phyloP scores from a whole-genome alignment of 805 yeast species.

The Metschnikowia matae region DNA sequence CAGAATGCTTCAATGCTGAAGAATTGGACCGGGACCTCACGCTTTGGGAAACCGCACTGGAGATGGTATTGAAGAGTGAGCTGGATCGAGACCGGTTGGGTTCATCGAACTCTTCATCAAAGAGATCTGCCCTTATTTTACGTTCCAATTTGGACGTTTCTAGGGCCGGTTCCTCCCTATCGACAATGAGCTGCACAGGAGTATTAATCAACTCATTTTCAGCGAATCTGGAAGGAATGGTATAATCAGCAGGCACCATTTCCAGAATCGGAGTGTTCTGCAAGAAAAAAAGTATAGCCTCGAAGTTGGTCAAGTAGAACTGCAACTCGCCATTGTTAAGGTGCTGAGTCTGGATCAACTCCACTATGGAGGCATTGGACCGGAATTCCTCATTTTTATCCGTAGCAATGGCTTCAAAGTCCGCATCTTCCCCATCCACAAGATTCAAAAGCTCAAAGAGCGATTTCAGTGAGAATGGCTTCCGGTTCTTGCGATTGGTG shows the following conservation, averaged over 20 bases:
- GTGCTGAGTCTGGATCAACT: conserved; percentile 23
- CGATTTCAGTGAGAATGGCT: conserved; percentile 6
- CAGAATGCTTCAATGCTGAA: conserved; percentile 21
- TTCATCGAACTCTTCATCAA: conserved; percentile 12
- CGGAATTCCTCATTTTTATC: conserved; percentile 18
- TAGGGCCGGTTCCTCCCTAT: conserved; percentile 6
- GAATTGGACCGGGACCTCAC: conserved; percentile 33
- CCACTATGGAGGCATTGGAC: conserved; percentile 29
- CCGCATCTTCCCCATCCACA: conserved; percentile 1
- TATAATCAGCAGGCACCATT: conserved; percentile 15
- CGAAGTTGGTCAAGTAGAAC: conserved; percentile 40
- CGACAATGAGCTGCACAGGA: conserved; percentile 26
- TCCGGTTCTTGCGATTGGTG: conserved; percentile 9
- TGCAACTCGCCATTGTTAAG: conserved; percentile 37
- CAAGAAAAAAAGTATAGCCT: conserved; percentile 36
- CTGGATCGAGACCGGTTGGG: conserved; percentile 34
- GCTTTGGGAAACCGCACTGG: conserved; percentile 27
- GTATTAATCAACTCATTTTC: conserved; percentile 16
- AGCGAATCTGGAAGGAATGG: conserved; percentile 7
- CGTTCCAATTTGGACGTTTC: not conserved
- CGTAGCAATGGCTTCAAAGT: conserved; percentile 1
- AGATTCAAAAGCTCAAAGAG: conserved; percentile 8
- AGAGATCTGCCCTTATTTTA: conserved; percentile 4
- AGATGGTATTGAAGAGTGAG: conserved; percentile 35
- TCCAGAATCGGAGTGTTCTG: conserved; percentile 34